Base-by-base conservation (phyloP, 2,329 filamentous ascomycete genomes). In the Sarocladium brachiariae region DNA sequence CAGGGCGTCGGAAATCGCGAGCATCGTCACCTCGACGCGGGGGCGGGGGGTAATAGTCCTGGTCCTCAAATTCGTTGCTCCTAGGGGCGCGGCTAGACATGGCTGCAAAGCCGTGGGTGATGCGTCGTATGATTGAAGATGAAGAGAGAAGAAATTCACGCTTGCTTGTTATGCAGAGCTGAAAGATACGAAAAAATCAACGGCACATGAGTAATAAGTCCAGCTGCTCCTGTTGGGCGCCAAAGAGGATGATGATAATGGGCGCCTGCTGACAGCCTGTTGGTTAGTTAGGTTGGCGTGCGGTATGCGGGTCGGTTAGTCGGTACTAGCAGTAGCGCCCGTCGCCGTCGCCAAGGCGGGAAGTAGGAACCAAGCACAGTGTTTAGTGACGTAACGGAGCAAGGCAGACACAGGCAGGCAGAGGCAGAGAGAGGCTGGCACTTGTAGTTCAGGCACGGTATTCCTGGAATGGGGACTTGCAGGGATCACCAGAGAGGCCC, bases 51-150 rank as follows among this genome's bases (percentile, higher is more conserved):
- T 70, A 72, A 52, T 65, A 68, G 51, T 76, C 73, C 55, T 70
- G 68, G 53, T 77, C 74, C 54, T 74, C 72, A 52, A 73, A 68
- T 8, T 73, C 72, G 57, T 64, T 69, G 23, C 57, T 55, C 49
- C 60, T 59, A 46, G 55, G 56, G 14, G 25, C 48, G 23, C 61
- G 54, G 24, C 50, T 53, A 52, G 62, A 56, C 63, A 65, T 65
- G 53, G 39, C 37, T 43, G 37, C 7, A 24, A 18, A 35, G 16
- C 16, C 23, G 34, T n/a, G n/a, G n/a, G n/a, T n/a, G n/a, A n/a
- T n/a, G n/a, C n/a, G n/a, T n/a, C n/a, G 49, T 21, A 19, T 24
- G 30, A n/a, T 4, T 14, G 46, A 13, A 24, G 6, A 19, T 24
- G 31, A 24, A 16, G n/a, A 3, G 13, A 9, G 7, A 19, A 19